These are phyloP conservation scores for Chrysochromulina parva DNA, from an alignment of 78 protist species.

Conservation along the genomic window DNA sequence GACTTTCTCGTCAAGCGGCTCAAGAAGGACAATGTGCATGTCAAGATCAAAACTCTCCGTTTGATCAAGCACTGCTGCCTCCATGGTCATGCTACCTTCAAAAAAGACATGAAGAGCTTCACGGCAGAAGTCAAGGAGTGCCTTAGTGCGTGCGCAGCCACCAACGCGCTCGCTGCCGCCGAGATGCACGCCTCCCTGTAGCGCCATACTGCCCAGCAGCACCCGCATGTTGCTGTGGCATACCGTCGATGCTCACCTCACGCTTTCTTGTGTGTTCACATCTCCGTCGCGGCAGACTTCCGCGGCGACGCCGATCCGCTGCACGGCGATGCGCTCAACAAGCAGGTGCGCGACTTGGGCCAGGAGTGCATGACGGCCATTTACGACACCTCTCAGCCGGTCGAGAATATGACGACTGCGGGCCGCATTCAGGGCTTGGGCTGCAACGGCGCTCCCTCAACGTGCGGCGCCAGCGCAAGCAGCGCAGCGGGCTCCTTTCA, in stretches of 20 bases:
- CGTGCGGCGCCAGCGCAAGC: not conserved
- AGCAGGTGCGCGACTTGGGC: not conserved
- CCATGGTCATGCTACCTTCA: constrained; percentile 10
- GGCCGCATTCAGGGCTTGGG: constrained; percentile 39
- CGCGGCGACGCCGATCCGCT: not conserved
- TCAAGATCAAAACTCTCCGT: constrained; percentile 26
- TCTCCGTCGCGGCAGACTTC: not conserved
- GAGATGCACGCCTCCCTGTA: no score
- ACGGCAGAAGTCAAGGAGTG: not conserved
- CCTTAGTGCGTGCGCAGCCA: not conserved
- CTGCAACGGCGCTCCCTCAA: not conserved
- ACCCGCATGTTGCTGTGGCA: no score
- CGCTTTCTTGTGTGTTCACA: no score
- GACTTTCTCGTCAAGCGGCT: constrained; percentile 5
- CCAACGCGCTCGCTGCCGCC: no score
- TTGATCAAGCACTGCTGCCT: constrained; percentile 14
- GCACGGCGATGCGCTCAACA: constrained; percentile 14
- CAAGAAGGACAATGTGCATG: not conserved
- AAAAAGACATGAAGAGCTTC: not conserved
- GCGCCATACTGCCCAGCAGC: no score
- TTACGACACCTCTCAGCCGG: not conserved
- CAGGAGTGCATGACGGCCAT: not conserved
- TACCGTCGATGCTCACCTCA: no score
- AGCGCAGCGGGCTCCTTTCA: no score
- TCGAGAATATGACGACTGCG: not conserved